Conservation (phyloP, 345 rosid genomes). For the Angophora floribunda region DNA sequence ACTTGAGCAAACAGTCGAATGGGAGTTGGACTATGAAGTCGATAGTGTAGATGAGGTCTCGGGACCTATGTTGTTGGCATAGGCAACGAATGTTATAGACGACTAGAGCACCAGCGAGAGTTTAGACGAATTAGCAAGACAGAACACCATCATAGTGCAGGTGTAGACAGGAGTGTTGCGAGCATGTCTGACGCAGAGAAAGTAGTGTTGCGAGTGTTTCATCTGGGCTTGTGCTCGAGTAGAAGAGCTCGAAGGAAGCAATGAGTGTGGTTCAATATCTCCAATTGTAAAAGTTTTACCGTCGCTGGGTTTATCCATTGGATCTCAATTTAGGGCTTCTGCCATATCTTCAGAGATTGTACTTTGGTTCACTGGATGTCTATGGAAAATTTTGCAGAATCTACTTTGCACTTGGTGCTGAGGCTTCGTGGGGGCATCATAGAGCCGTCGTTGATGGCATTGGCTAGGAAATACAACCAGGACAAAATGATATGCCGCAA, state of each 20-base stretch:
- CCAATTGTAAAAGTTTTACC: neutral
- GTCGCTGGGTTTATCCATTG: neutral
- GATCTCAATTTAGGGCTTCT: neutral
- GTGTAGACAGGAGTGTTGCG: neutral
- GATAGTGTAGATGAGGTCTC: neutral
- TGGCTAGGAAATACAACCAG: constrained; percentile 35
- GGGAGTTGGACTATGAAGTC: neutral
- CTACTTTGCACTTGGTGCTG: constrained; percentile 43
- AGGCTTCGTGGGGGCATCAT: constrained; percentile 62
- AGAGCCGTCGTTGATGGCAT: constrained; percentile 49
- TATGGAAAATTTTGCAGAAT: constrained; percentile 14
- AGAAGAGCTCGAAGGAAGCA: neutral
- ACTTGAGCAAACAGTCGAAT: neutral
- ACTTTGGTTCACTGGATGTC: neutral
- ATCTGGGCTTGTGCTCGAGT: neutral
- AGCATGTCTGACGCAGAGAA: neutral
- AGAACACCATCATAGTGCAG: neutral
- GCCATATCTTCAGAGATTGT: neutral
- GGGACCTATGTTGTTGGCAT: neutral
- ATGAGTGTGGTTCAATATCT: neutral
- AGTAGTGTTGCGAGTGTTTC: neutral
- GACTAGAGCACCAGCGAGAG: neutral
- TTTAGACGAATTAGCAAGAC: neutral
- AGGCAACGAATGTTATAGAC: neutral
- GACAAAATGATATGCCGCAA: constrained; percentile 58